These are phyloP conservation scores for Circinella minor DNA, from an alignment of 371 early-diverging fungal species.

Conservation along the genomic window DNA sequence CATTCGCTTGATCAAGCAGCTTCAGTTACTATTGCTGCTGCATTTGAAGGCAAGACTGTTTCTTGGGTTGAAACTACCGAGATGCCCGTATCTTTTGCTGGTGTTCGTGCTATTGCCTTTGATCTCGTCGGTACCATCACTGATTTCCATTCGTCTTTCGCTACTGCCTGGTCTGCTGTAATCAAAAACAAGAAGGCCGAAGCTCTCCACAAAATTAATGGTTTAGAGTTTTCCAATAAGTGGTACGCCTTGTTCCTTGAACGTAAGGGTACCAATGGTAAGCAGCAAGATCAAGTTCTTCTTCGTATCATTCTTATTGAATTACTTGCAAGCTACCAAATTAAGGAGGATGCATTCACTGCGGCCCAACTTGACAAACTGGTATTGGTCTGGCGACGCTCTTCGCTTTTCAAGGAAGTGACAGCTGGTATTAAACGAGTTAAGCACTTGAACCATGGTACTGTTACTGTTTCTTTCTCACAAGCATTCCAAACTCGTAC, in stretches of 20 bases:
- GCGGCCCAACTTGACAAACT: constrained; percentile 32
- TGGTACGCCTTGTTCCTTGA: constrained; percentile 38
- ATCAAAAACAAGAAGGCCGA: constrained; percentile 22
- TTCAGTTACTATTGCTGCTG: constrained; percentile 32
- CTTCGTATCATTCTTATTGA: constrained; percentile 28
- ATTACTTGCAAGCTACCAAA: constrained; percentile 25
- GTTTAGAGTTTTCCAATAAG: constrained; percentile 26
- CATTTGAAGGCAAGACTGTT: constrained; percentile 46
- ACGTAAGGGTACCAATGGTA: constrained; percentile 24
- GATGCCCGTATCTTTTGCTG: constrained; percentile 37
- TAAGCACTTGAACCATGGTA: constrained; percentile 33
- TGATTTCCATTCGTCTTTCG: constrained; percentile 33
- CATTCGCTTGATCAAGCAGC: constrained; percentile 29
- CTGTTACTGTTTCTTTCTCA: constrained; percentile 43
- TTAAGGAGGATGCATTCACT: constrained; percentile 25
- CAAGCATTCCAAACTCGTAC: constrained; percentile 38
- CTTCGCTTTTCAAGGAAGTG: constrained; percentile 39
- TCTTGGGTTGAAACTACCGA: constrained; percentile 42
- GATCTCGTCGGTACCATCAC: constrained; percentile 42
- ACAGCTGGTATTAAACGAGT: constrained; percentile 38
- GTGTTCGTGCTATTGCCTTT: constrained; percentile 43
- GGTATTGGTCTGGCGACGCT: constrained; percentile 30
- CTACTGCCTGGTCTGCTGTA: constrained; percentile 26
- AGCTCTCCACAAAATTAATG: constrained; percentile 24
- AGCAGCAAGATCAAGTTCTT: constrained; percentile 28